A percentile compares a stretch with the other conserved stretches of the same genome.
These are phyloP conservation scores for Nannochloropsis gaditana DNA, from an alignment of 108 stramenopile genomes.

Conservation along the genomic window DNA sequence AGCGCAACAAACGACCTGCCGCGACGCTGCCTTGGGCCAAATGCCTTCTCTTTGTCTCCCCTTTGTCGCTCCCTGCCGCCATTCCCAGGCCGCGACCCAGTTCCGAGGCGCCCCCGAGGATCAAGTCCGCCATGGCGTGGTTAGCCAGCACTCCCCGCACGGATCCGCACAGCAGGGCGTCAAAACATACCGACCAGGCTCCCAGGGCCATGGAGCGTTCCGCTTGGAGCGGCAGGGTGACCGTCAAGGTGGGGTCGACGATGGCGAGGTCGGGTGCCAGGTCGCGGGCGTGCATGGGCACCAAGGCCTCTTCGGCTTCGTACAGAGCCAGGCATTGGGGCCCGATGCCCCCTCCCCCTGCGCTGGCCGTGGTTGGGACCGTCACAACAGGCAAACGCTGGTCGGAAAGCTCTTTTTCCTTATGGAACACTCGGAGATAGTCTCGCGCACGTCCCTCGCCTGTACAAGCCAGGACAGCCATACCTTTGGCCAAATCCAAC, in stretches of 20 bases:
- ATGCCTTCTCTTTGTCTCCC: background rate
- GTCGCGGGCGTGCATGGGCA: background rate
- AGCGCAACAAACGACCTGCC: background rate
- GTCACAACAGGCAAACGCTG: background rate
- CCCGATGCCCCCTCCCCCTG: background rate
- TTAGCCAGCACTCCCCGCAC: background rate
- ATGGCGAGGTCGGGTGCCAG: constrained; percentile 4
- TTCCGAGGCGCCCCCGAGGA: background rate
- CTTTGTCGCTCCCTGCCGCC: background rate
- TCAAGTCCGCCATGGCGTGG: background rate
- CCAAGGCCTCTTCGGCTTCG: background rate
- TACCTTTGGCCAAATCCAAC: constrained; percentile 5
- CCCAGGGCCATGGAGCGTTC: background rate
- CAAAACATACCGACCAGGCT: background rate
- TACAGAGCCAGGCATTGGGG: background rate
- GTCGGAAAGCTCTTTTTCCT: background rate
- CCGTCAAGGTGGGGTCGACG: background rate
- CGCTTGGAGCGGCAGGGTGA: background rate
- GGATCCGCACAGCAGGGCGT: background rate
- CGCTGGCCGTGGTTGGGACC: background rate
- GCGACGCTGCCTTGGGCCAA: background rate
- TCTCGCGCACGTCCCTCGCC: background rate
- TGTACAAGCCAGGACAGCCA: constrained; percentile 8
- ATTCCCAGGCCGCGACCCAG: background rate
- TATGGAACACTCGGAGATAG: constrained; percentile 15